Base-by-base conservation (phyloP, 108 stramenopile species). In the Skeletonema grethae region DNA sequence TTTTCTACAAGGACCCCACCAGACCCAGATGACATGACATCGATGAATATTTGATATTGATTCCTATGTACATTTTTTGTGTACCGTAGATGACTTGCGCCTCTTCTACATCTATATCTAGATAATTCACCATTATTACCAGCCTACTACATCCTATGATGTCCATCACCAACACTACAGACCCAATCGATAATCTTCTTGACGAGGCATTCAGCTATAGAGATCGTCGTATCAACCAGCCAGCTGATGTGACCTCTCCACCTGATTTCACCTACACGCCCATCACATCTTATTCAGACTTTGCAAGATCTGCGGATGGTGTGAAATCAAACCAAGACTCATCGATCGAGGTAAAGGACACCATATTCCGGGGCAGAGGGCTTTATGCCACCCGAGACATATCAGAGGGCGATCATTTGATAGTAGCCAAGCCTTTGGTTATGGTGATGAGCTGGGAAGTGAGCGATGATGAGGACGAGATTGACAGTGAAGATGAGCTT, bases 391-490 rank as follows among this genome's bases (percentile, higher is more conserved):
- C 73, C 9, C 43, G 43, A 31, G 58, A 75, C 35, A 63, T 92
- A 20, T 36, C 76, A 4, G 80, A 78, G 9, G 91, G 91, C 4
- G 78, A 84, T 1, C 16, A 75, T 4, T 41, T 92, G 20, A 30
- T 89, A 20, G 67, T 83, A 7, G 77, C 71, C 29, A 92, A 89
- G 53, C 88, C 91, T 2, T 36, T 92, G 10, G 78, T 77, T 0
- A 79, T 86, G 78, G 87, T 88, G 7, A 73, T 91, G 68, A 78
- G 84, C 31, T 84, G 69, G 69, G 83, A 90, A 60, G 85, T 82
- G 16, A 76, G 72, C 22, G 69, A 30, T n/a, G 79, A 80, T 36
- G 45, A 43, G 7, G 70, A 59, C 18, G 62, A 64, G 25, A 43
- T 34, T 15, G 60, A 25, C 5, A 24, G 41, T 16, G 71, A 73